These are phyloP conservation scores for Quercus tomentella DNA, from an alignment of 331 rosid genomes.

Conservation along the genomic window DNA sequence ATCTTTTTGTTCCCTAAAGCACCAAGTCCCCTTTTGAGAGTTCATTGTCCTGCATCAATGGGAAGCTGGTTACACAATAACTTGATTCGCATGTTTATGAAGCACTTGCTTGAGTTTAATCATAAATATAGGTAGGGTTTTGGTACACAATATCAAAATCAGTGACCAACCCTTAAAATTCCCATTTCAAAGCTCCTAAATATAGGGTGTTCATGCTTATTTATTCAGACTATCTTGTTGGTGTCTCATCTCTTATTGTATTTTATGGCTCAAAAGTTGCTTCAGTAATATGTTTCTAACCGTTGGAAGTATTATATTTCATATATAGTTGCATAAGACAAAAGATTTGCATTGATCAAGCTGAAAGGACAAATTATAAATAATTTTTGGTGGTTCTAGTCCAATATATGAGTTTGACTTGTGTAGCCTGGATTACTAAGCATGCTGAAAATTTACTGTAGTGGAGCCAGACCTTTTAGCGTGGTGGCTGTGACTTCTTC, in stretches of 20 bases:
- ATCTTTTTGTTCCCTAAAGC: too few species aligned
- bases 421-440: neutral
- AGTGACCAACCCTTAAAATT: neutral
- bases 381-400: neutral
- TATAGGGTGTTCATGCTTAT: neutral
- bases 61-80: neutral
- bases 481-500: neutral
- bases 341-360: neutral
- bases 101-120: neutral
- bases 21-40: too few species aligned
- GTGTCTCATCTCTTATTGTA: constrained; percentile 9
- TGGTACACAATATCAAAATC: neutral
- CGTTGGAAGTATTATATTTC: neutral
- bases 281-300: neutral
- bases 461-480: neutral
- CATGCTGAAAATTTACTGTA: neutral
- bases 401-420: constrained; percentile 3
- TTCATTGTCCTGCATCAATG: neutral
- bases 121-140: neutral
- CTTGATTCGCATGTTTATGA: neutral
- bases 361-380: neutral
- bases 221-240: neutral
- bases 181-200: neutral
- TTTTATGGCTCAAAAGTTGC: neutral
- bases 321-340: neutral